phyloP scores from a whole-genome alignment of 73 alveolate genomes.

The Tetrahymena thermophila region DNA sequence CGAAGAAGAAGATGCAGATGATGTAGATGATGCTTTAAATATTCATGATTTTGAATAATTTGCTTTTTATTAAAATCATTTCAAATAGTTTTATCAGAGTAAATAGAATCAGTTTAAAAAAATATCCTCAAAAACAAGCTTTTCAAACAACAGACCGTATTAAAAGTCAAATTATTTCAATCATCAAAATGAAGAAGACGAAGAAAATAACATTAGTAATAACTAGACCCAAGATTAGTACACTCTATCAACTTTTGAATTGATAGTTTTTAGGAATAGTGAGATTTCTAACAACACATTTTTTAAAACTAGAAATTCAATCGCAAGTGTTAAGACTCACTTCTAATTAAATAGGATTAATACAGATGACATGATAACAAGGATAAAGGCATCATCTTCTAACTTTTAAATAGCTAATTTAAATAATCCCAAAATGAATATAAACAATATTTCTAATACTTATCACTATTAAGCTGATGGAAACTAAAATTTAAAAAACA shows the following conservation, averaged over 20 bases:
- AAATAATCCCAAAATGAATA: neutral
- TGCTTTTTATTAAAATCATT: neutral
- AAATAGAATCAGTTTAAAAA: neutral
- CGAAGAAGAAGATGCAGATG: neutral
- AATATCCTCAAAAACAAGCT: neutral
- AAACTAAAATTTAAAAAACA: neutral
- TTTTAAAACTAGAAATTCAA: neutral
- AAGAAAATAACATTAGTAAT: neutral
- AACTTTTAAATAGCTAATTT: neutral
- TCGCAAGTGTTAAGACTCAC: neutral
- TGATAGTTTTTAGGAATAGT: neutral
- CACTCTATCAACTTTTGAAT: neutral
- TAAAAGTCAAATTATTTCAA: neutral
- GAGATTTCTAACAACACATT: neutral
- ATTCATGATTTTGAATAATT: neutral
- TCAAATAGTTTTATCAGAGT: neutral
- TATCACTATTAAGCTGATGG: neutral
- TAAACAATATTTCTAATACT: neutral
- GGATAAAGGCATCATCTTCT: neutral
- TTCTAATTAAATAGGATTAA: neutral
- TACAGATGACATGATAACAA: neutral
- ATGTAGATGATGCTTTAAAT: neutral
- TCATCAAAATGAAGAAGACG: neutral
- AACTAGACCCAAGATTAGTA: neutral
- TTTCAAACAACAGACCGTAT: neutral